Evolutionary conservation across 2,329 filamentous ascomycete species (phyloP).

Genomic region (Hypoxylon sp.): DNA sequence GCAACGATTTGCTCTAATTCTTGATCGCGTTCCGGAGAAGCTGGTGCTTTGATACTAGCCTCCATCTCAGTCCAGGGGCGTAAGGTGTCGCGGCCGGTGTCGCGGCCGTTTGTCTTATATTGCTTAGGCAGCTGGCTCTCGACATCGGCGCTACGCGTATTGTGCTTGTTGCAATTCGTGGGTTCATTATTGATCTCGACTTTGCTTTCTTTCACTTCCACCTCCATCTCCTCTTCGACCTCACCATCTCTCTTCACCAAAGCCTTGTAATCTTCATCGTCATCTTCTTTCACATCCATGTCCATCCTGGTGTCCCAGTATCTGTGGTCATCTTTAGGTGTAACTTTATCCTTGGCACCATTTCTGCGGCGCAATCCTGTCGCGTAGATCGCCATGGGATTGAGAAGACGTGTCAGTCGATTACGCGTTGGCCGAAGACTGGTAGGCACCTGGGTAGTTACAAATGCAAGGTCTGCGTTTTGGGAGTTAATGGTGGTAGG

Average conservation of each 20-base stretch:
- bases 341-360: background rate
- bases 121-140: background rate
- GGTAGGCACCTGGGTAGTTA: background rate
- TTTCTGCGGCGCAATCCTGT: background rate
- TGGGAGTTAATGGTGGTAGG: background rate
- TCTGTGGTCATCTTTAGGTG: background rate
- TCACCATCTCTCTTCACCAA: background rate
- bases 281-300: background rate
- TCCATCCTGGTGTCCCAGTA: background rate
- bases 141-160: background rate
- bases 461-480: background rate
- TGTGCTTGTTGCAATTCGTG: background rate
- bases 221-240: background rate
- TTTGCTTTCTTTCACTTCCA: background rate
- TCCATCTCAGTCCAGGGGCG: background rate
- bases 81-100: background rate
- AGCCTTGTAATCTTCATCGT: background rate
- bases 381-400: background rate
- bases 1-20: slow-evolving; percentile 12
- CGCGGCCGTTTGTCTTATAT: background rate
- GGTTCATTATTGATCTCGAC: background rate
- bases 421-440: background rate
- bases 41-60: background rate
- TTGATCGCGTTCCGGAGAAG: background rate
- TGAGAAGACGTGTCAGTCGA: background rate